These are phyloP conservation scores for Camellia lanceoleosa DNA, from an alignment of 148 eudicot species.

Conservation along the genomic window DNA sequence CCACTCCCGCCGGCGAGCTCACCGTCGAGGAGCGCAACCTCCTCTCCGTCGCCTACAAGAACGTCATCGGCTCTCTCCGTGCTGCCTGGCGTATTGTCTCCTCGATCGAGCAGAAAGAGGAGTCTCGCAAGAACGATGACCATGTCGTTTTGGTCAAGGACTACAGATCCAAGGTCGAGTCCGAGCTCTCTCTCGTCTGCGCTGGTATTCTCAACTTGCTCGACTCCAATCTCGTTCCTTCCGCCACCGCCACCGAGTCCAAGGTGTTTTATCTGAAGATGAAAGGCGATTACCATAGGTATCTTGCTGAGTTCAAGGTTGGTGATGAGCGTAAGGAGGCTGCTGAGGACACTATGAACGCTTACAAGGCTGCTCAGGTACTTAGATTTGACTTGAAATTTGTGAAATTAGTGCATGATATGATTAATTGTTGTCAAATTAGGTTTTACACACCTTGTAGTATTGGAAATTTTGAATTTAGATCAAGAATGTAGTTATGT, in stretches of 20 bases:
- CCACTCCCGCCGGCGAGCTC: conserved; percentile 34
- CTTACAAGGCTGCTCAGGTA: conserved; percentile 47
- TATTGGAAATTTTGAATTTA: background rate
- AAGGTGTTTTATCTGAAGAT: conserved; percentile 39
- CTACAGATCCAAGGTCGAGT: conserved; percentile 59
- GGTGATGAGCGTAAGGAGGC: conserved; percentile 39
- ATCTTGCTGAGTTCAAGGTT: conserved; percentile 35
- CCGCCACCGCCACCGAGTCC: conserved; percentile 25
- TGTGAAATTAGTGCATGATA: background rate
- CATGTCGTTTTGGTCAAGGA: conserved; percentile 53
- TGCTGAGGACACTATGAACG: conserved; percentile 36
- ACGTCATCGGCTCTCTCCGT: conserved; percentile 79
- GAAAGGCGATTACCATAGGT: conserved; percentile 40
- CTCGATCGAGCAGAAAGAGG: conserved; percentile 77
- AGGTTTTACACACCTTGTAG: too few species aligned
- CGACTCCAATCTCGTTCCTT: conserved; percentile 27
- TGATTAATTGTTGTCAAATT: background rate
- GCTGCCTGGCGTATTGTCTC: conserved; percentile 75
- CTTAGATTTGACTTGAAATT: background rate
- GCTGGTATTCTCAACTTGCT: conserved; percentile 40
- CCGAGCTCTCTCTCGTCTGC: conserved; percentile 46
- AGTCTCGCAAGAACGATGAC: conserved; percentile 64
- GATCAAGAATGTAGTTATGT: background rate
- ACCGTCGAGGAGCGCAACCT: conserved; percentile 86
- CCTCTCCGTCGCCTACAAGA: conserved; percentile 89